phyloP scores from a whole-genome alignment of 2,329 filamentous ascomycete genomes.

The Davidsoniella neocaledoniae region DNA sequence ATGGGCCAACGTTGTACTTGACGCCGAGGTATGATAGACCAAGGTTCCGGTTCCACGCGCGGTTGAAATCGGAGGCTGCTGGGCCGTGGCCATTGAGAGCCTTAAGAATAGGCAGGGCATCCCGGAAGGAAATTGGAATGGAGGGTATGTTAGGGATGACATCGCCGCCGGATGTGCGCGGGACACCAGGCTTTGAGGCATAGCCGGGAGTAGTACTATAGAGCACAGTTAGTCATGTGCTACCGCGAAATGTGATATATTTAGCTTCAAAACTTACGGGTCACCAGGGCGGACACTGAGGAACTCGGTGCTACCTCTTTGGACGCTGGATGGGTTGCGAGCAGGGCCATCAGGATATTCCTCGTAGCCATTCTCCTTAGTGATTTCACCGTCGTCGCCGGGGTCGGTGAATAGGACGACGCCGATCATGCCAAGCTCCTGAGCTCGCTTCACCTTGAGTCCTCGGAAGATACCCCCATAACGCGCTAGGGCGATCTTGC shows the following conservation, averaged over 20 bases:
- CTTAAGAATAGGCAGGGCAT: slow-evolving; percentile 75
- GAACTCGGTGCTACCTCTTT: slow-evolving; percentile 75
- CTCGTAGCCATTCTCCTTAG: slow-evolving; percentile 63
- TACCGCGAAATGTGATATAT: not conserved
- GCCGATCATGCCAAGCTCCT: slow-evolving; percentile 82
- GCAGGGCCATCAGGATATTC: slow-evolving; percentile 76
- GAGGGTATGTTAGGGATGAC: slow-evolving; percentile 76
- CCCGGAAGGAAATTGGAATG: slow-evolving; percentile 72
- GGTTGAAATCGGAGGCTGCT: slow-evolving; percentile 54
- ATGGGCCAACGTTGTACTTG: slow-evolving; percentile 70
- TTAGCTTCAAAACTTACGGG: slow-evolving; percentile 29
- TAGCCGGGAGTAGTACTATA: slow-evolving; percentile 70
- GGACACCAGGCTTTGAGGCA: slow-evolving; percentile 76
- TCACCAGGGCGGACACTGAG: slow-evolving; percentile 54
- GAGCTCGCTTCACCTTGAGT: slow-evolving; percentile 80
- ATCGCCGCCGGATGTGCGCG: slow-evolving; percentile 51
- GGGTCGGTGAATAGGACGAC: slow-evolving; percentile 74
- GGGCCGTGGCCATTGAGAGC: slow-evolving; percentile 81
- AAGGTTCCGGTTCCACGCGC: slow-evolving; percentile 51
- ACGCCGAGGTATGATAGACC: slow-evolving; percentile 68
- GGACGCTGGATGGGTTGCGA: slow-evolving; percentile 73
- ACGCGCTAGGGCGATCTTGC: slow-evolving; percentile 74
- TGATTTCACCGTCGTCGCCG: slow-evolving; percentile 69
- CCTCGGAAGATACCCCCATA: slow-evolving; percentile 81
- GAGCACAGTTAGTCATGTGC: not conserved